Base-by-base conservation (phyloP, 2,329 filamentous ascomycete species). In the Penicillium nordicum region DNA sequence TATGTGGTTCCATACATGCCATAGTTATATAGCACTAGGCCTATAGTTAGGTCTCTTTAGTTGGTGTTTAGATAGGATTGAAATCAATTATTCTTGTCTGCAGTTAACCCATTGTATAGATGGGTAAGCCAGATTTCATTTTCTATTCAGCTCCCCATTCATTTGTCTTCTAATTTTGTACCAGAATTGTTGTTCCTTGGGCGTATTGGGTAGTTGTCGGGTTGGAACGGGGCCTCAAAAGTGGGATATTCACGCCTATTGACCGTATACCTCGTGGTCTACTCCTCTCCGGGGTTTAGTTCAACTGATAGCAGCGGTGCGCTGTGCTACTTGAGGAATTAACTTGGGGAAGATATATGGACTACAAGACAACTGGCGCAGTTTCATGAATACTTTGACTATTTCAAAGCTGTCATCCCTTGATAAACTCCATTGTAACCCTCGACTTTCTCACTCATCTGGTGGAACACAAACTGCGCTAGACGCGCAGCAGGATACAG, bases 371-470 rank as follows among this genome's bases (percentile, higher is more conserved):
- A 30, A 14, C 7, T 18, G 7, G n/a, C 7, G n/a, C 27, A 32
- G 14, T 32, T 30, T 5, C 18, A 34, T 11, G 5, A 5, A 3
- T 23, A 6, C 9, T 11, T 23, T n/a, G 27, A 5, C 10, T n/a
- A 34, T 36, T 23, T 2, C 37, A 54, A 36, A 21, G 8, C 4
- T n/a, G 12, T 30, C 23, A 27, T 43, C 14, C 51, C 51, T 56
- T 78, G 75, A 58, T 77, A 77, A 8, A 73, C 52, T 5, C 74
- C 76, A 14, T 57, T 68, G 55, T 78, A 78, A 25, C 70, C 72
- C 21, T 72, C 72, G 0, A 75, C 74, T 1, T 45, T 53, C 48
- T 73, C 71, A 2, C 59, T 66, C 70, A 78, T 65, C 55, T 71
- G 53, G 27, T 76, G 65, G 30, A 78, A 73, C 0, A 77, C 73